These are phyloP conservation scores for Eleusine coracana DNA, from an alignment of 176 grass and related monocot species.

Conservation along the genomic window DNA sequence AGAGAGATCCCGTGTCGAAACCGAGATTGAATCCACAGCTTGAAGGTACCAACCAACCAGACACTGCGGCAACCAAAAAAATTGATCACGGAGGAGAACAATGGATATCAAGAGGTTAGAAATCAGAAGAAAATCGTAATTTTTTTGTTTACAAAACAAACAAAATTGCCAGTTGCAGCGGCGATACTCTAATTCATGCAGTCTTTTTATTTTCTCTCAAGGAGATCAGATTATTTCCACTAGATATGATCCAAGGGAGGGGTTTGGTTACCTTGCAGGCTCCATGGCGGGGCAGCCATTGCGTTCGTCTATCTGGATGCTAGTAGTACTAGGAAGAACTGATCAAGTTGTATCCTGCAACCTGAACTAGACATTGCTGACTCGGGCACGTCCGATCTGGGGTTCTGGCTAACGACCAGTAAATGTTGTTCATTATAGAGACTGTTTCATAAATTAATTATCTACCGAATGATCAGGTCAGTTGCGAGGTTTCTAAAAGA, in stretches of 20 bases:
- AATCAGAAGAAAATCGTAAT: not conserved
- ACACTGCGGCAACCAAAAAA: not conserved
- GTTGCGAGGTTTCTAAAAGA: too few species aligned
- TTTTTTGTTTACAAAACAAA: not conserved
- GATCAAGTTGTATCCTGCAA: not conserved
- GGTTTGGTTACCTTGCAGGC: not conserved
- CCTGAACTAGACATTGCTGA: not conserved
- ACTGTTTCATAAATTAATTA: too few species aligned
- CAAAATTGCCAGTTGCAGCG: not conserved
- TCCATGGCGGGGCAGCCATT: slow-evolving; percentile 15
- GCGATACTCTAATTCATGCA: not conserved
- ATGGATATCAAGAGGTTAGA: not conserved
- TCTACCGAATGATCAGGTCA: too few species aligned
- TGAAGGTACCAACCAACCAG: slow-evolving; percentile 19
- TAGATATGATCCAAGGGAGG: not conserved
- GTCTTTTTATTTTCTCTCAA: not conserved
- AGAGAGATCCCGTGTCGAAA: slow-evolving; percentile 40
- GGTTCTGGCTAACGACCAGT: too few species aligned
- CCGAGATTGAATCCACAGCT: not conserved
- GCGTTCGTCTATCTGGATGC: not conserved
- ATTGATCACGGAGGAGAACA: not conserved
- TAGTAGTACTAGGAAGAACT: not conserved
- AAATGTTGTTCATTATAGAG: too few species aligned
- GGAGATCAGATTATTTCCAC: not conserved
- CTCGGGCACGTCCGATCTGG: not conserved